Conservation (phyloP, 768 basidiomycete genomes). For the Termitomyces titanicus region DNA sequence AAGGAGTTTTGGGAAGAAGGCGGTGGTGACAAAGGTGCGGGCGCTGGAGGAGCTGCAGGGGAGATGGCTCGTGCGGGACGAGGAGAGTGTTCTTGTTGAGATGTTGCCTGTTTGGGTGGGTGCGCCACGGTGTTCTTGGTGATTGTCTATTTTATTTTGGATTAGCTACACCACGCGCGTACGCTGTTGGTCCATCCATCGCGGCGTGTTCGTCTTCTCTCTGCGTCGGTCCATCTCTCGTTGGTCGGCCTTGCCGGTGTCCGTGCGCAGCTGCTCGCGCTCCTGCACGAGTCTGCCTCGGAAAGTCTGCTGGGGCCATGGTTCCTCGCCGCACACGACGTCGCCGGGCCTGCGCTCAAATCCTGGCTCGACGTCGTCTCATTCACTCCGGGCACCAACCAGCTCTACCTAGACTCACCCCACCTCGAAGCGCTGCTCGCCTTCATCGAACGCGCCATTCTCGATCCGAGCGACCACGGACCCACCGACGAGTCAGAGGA, state of each 20-base stretch:
- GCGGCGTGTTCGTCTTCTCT: slow-evolving; percentile 64
- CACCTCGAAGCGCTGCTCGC: slow-evolving; percentile 37
- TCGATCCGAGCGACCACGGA: slow-evolving; percentile 62
- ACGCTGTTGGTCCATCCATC: slow-evolving; percentile 77
- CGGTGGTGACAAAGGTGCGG: slow-evolving; percentile 75
- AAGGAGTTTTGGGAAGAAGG: slow-evolving; percentile 84
- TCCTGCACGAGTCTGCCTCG: slow-evolving; percentile 45
- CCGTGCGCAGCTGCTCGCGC: slow-evolving; percentile 45
- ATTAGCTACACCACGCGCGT: slow-evolving; percentile 82
- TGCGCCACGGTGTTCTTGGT: too few relatives aligned
- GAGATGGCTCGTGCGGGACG: slow-evolving; percentile 57
- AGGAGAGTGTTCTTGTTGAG: slow-evolving; percentile 43
- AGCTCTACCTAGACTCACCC: slow-evolving; percentile 15
- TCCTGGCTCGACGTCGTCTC: slow-evolving; percentile 48
- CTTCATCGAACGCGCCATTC: slow-evolving; percentile 46
- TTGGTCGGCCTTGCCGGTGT: slow-evolving; percentile 55
- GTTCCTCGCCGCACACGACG: slow-evolving; percentile 68
- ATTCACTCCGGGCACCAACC: slow-evolving; percentile 9
- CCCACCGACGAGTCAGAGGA: slow-evolving; percentile 74
- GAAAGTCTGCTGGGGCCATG: slow-evolving; percentile 62
- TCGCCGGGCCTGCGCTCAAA: slow-evolving; percentile 50
- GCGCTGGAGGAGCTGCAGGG: slow-evolving; percentile 82
- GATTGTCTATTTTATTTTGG: neutral
- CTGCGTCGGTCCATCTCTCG: slow-evolving; percentile 58
- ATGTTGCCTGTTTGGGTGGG: slow-evolving; percentile 89